phyloP scores from a whole-genome alignment of 768 basidiomycete species.

The Termitomyces sp. region DNA sequence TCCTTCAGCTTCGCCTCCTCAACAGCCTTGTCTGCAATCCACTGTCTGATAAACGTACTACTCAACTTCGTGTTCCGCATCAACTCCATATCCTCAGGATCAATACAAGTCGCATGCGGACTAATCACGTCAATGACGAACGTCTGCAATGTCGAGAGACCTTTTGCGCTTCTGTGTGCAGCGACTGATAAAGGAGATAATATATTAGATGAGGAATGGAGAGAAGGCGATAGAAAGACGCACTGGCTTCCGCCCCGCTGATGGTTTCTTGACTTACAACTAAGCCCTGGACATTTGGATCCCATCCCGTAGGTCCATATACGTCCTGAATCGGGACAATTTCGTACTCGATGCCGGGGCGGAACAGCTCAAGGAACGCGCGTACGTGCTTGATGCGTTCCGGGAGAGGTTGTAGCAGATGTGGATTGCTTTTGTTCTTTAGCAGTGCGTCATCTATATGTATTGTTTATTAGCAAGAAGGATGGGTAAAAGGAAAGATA shows the following conservation, averaged over 20 bases:
- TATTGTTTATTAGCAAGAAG: constrained; percentile 2
- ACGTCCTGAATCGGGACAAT: constrained; percentile 80
- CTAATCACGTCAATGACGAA: constrained; percentile 93
- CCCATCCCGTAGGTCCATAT: constrained; percentile 87
- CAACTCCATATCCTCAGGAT: constrained; percentile 62
- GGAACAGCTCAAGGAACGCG: constrained; percentile 70
- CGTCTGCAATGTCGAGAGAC: constrained; percentile 56
- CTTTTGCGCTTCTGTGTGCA: constrained; percentile 49
- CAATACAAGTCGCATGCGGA: constrained; percentile 52
- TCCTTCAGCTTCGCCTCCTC: background rate
- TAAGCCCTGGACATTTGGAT: constrained; percentile 85
- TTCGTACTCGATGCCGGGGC: constrained; percentile 60
- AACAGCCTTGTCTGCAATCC: constrained; percentile 47
- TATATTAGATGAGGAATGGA: background rate
- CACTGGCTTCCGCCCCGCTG: constrained; percentile 70
- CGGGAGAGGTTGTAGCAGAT: constrained; percentile 61
- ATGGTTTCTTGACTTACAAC: constrained; percentile 91
- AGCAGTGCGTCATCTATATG: constrained; percentile 66
- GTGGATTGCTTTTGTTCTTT: constrained; percentile 63
- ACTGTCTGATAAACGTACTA: constrained; percentile 88
- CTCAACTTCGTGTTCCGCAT: constrained; percentile 87
- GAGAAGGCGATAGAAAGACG: constrained; percentile 25
- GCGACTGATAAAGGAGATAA: constrained; percentile 48
- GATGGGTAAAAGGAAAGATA: constrained; percentile 5
- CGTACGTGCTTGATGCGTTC: constrained; percentile 56